Conservation (phyloP, 495 filamentous ascomycete genomes). For the Daldinia decipiens region DNA sequence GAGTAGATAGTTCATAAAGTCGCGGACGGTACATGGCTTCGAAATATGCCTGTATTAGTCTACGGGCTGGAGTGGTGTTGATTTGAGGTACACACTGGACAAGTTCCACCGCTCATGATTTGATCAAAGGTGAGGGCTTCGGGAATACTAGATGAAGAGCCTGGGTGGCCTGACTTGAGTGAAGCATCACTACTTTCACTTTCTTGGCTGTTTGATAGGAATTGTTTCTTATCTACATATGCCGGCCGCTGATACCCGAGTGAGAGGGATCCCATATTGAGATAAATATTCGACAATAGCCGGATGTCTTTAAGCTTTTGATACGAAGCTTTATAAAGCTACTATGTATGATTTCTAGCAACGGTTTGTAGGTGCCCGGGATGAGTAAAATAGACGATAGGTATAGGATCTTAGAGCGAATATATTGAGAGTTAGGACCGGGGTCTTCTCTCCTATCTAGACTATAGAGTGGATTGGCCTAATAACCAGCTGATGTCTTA, state of each 20-base stretch:
- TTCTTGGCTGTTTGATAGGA: constrained; percentile 42
- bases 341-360: no score
- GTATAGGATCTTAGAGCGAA: neutral
- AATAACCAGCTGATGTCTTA: neutral
- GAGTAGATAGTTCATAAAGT: constrained; percentile 83
- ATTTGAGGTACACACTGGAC: constrained; percentile 67
- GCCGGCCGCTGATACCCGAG: constrained; percentile 54
- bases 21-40: constrained; percentile 76
- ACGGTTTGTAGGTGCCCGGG: neutral
- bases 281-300: neutral
- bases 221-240: constrained; percentile 47
- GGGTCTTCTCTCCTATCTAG: neutral
- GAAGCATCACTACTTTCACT: constrained; percentile 39
- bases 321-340: no score
- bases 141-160: constrained; percentile 64
- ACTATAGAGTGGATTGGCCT: neutral
- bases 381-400: neutral
- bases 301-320: no score
- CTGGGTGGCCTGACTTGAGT: constrained; percentile 38
- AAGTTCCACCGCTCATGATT: constrained; percentile 76
- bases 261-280: constrained; percentile 45
- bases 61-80: constrained; percentile 5
- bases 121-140: constrained; percentile 74
- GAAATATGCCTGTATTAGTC: constrained; percentile 4
- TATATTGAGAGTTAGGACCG: neutral